Evolutionary conservation across 345 rosid species (phyloP).

Genomic region (Carallia brachiata): DNA sequence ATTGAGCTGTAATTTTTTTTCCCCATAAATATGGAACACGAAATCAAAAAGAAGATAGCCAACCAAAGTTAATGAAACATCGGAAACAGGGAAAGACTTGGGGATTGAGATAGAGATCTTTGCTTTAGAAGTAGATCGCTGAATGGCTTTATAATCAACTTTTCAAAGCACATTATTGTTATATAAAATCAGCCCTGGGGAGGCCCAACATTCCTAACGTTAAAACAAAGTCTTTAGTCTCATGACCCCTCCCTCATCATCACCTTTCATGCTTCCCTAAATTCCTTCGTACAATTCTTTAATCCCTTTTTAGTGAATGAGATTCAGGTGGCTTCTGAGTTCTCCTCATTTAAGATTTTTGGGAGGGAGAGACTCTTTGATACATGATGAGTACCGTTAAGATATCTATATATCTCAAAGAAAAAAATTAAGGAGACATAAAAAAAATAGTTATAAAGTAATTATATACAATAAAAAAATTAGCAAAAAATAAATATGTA

Average conservation of each 20-base stretch:
- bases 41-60: constrained; percentile 5
- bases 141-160: constrained; percentile 47
- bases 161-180: constrained; percentile 20
- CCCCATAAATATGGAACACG: background rate
- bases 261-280: constrained; percentile 21
- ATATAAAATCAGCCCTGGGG: background rate
- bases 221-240: constrained; percentile 11
- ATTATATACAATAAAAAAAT: no score
- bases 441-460: no score
- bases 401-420: no score
- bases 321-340: constrained; percentile 5
- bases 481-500: no score
- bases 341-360: background rate
- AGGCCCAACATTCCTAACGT: constrained; percentile 26
- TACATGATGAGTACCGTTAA: no score
- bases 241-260: background rate
- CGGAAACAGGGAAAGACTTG: constrained; percentile 57
- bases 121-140: constrained; percentile 40
- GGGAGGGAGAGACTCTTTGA: background rate
- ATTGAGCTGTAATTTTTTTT: background rate
- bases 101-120: constrained; percentile 31
- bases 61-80: constrained; percentile 33
- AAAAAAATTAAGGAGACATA: no score
- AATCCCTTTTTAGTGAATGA: constrained; percentile 10
- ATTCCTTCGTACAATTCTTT: constrained; percentile 9